phyloP scores from a whole-genome alignment of 257 asterid genomes.

The Jacaranda mimosifolia region DNA sequence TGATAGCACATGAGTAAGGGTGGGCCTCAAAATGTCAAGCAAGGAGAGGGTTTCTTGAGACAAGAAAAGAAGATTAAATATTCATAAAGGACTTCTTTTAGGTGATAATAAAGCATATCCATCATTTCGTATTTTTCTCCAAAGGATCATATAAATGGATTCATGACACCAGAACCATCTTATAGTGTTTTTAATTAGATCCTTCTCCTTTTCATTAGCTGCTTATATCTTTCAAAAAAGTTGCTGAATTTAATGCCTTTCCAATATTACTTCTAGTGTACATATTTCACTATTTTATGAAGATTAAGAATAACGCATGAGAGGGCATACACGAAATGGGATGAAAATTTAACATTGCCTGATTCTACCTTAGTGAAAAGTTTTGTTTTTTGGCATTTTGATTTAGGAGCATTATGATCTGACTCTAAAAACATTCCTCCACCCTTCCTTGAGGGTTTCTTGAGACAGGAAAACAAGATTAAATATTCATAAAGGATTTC shows the following conservation, averaged over 20 bases:
- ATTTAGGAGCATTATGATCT: not conserved
- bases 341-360: not conserved
- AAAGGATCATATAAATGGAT: not conserved
- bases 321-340: not conserved
- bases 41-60: not conserved
- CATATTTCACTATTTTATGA: not conserved
- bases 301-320: not conserved
- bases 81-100: not conserved
- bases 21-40: constrained; percentile 3
- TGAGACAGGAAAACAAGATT: not conserved
- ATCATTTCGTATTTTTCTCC: not conserved
- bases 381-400: not conserved
- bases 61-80: not conserved
- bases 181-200: not conserved
- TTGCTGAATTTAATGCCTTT: not conserved
- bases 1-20: not conserved
- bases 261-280: not conserved
- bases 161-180: not conserved
- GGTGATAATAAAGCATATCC: not conserved
- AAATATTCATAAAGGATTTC: not conserved
- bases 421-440: not conserved
- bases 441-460: constrained; percentile 17
- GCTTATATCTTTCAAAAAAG: not conserved
- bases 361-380: not conserved
- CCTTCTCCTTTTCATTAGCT: not conserved